Evolutionary conservation across 176 grass and related monocot genomes (phyloP).

Genomic region (Triticum aestivum): IWGSC_CS_RefSeq_v2.1 NC_057811.1:494888659-494889158

Average conservation of each 20-base stretch:
- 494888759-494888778: neutral
- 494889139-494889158: neutral
- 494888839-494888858: neutral
- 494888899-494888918: neutral
- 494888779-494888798: neutral
- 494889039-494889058: neutral
- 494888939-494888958: neutral
- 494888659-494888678: neutral
- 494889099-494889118: constrained; percentile 4
- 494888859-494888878: neutral
- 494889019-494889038: neutral
- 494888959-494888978: neutral
- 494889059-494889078: constrained; percentile 1
- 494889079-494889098: neutral
- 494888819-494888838: constrained; percentile 5
- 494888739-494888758: neutral
- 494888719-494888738: neutral
- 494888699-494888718: neutral
- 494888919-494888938: constrained; percentile 9
- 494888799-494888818: neutral
- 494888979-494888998: neutral
- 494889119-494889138: neutral
- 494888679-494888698: neutral
- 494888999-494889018: neutral
- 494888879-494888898: too few relatives aligned